Evolutionary conservation across 2,329 filamentous ascomycete genomes (phyloP), one percentile per base, ranked within the genome.

Genomic region (Rutstroemia sp.): DNA sequence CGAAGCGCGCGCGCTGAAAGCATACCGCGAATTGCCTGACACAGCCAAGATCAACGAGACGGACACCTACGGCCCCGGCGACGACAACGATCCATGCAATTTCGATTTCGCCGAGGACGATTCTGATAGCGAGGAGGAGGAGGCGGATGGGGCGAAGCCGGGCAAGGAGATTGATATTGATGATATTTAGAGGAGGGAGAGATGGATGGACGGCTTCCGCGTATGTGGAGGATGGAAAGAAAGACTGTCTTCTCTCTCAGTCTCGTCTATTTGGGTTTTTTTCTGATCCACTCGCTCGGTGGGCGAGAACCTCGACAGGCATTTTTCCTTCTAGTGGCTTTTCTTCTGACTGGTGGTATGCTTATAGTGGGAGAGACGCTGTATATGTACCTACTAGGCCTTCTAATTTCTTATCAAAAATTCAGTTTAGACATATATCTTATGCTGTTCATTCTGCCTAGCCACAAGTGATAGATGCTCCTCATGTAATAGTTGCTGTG

Each of bases 21-120:
- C 91, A 61, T 97, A 97, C 75, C 94, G 94, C 74, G 94, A 99
- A 76, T 81, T 99, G 59, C 94, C 94, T 66, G 94, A 97, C 78
- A 88, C 85, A 70, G 94, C 94, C 73, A 97, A 97, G 87, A 99
- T 99, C 84, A 99, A 99, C 84, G 94, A 99, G 83, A 96, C 91
- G 63, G 94, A 97, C 75, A 95, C 90, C 49, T 95, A 87, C 70
- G 84, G 90, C 70, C 89, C 92, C 74, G 89, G 92, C 73, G 92
- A 91, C 74, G 88, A 95, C 73, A 92, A 94, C 74, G 90, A 96
- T 10, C 27, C 27, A 70, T 90, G 88, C 77, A 94, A 94, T 77
- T 96, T 99, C 80, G 94, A 97, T 78, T 97, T 97, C 79, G 94
- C 95, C 77, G 92, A 97, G 74, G 92, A 96, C 74, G 80, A 86